Percentiles rank a stretch among this genome's conserved stretches.
These are phyloP conservation scores for Pseudogymnoascus verrucosus DNA, from an alignment of 2,329 filamentous ascomycete species.

Conservation along the genomic window DNA sequence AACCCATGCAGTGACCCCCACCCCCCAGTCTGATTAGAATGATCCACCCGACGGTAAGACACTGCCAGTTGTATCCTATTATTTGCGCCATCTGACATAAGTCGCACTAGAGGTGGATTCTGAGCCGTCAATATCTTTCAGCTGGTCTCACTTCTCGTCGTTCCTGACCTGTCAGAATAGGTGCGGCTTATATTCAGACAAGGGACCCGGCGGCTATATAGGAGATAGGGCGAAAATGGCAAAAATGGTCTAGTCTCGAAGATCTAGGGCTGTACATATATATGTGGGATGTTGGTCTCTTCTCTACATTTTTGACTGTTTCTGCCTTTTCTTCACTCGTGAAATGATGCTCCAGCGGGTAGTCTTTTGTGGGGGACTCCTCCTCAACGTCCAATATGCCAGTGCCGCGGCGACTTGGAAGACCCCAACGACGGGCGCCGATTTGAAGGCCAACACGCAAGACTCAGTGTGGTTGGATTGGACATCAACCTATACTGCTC, in stretches of 20 bases:
- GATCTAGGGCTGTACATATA: background rate
- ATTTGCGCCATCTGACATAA: background rate
- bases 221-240: background rate
- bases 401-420: conserved; percentile 10
- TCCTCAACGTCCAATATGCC: background rate
- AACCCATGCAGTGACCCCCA: background rate
- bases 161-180: background rate
- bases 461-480: conserved; percentile 16
- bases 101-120: background rate
- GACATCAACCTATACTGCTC: conserved; percentile 11
- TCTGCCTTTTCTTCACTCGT: background rate
- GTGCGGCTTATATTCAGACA: background rate
- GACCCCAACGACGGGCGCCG: conserved; percentile 11
- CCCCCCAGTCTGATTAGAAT: background rate
- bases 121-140: background rate
- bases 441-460: conserved; percentile 12
- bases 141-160: background rate
- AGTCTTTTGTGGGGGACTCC: background rate
- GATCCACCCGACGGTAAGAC: background rate
- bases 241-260: background rate
- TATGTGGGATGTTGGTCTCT: background rate
- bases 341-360: background rate
- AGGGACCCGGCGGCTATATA: background rate
- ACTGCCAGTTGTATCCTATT: background rate
- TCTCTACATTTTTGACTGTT: background rate